phyloP scores from a whole-genome alignment of 805 yeast species.

The Isabelozyma pseudorhagii region DNA sequence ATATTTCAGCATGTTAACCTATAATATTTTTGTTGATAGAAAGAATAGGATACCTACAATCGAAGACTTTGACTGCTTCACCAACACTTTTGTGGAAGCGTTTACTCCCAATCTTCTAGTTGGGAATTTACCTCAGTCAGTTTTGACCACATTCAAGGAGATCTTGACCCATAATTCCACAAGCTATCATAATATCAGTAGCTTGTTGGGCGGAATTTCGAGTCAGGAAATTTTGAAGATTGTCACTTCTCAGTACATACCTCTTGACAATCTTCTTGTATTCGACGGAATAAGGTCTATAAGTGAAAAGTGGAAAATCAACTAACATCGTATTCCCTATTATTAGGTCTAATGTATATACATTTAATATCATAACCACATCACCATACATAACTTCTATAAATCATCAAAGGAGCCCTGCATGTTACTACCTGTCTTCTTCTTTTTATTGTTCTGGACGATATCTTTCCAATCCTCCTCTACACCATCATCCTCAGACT shows the following conservation, averaged over 20 bases:
- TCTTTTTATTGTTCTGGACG: slow-evolving; percentile 62
- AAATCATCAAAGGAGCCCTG: slow-evolving; percentile 62
- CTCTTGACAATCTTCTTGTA: slow-evolving; percentile 65
- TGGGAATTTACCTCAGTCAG: slow-evolving; percentile 12
- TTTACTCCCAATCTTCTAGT: slow-evolving; percentile 12
- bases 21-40: slow-evolving; percentile 15
- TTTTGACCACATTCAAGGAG: slow-evolving; percentile 23
- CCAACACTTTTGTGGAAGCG: slow-evolving; percentile 13
- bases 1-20: slow-evolving; percentile 44
- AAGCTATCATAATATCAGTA: slow-evolving; percentile 55
- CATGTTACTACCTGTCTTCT: slow-evolving; percentile 38
- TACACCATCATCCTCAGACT: slow-evolving; percentile 44
- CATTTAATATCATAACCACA: neutral
- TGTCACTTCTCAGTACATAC: slow-evolving; percentile 75
- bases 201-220: slow-evolving; percentile 80
- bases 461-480: slow-evolving; percentile 86
- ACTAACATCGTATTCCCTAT: neutral
- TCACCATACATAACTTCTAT: slow-evolving; percentile 8
- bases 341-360: neutral
- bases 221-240: slow-evolving; percentile 81
- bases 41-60: slow-evolving; percentile 13
- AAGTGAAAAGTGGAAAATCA: slow-evolving; percentile 39
- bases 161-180: slow-evolving; percentile 35
- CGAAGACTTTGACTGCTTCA: slow-evolving; percentile 17
- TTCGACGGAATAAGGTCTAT: slow-evolving; percentile 69